phyloP scores from a whole-genome alignment of 75 land plant genomes.

The Selaginella tamariscina region DNA sequence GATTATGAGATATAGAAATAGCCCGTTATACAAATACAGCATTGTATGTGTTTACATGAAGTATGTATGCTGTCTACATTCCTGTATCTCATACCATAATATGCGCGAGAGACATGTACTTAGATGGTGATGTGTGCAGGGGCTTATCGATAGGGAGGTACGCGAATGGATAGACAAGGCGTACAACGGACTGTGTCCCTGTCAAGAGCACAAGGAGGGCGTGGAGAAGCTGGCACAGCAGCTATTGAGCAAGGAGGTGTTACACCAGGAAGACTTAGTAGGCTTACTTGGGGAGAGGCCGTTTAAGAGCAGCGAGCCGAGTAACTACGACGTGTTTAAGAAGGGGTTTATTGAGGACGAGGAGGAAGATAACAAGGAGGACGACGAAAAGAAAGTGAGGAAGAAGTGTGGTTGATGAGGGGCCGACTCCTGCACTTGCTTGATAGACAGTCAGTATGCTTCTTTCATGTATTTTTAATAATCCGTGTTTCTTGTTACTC shows the following conservation, averaged over 20 bases:
- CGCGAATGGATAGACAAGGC: conserved; percentile 6
- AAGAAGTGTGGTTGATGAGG: conserved; percentile 8
- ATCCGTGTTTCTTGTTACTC: too few relatives aligned
- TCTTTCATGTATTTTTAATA: too few relatives aligned
- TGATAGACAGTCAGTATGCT: too few relatives aligned
- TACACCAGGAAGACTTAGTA: conserved; percentile 75
- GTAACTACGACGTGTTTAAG: conserved; percentile 77
- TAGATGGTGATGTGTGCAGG: too few relatives aligned
- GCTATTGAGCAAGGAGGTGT: conserved; percentile 24
- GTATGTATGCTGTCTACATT: too few relatives aligned
- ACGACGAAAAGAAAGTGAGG: conserved; percentile 12
- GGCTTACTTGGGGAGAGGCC: conserved; percentile 76
- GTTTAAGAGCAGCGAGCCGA: conserved; percentile 48
- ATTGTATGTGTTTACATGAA: too few relatives aligned
- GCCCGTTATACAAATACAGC: too few relatives aligned
- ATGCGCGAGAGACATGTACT: too few relatives aligned
- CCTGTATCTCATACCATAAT: too few relatives aligned
- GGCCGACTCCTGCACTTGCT: background rate
- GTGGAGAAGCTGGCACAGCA: conserved; percentile 10
- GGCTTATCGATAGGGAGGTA: background rate
- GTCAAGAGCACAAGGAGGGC: conserved; percentile 10
- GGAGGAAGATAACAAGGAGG: conserved; percentile 12
- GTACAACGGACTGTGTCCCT: background rate
- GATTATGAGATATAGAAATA: too few relatives aligned
- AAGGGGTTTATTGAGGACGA: conserved; percentile 37